A percentile compares a stretch with the other conserved stretches of the same genome.
phyloP scores from a whole-genome alignment of 495 filamentous ascomycete genomes.

The Penicillium paradoxum region DNA sequence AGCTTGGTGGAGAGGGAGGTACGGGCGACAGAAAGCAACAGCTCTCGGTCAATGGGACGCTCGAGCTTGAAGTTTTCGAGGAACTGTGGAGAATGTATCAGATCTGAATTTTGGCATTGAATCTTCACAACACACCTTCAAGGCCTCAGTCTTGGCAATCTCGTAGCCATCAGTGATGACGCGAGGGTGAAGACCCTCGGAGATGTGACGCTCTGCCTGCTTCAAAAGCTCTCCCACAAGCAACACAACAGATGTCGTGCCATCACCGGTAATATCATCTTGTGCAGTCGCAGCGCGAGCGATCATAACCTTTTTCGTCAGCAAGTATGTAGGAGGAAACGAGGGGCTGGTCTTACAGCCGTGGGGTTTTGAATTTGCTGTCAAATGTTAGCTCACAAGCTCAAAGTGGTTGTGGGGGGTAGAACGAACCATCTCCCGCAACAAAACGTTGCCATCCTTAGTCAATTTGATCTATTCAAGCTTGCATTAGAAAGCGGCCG shows the following conservation, averaged over 20 bases:
- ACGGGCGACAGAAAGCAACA: conserved; percentile 86
- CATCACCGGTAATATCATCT: conserved; percentile 97
- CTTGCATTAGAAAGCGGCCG: conserved; percentile 11
- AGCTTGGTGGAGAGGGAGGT: conserved; percentile 95
- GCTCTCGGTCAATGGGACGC: conserved; percentile 83
- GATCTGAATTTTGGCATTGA: neutral
- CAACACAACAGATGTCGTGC: conserved; percentile 93
- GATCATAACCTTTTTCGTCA: conserved; percentile 75
- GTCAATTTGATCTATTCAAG: conserved; percentile 86
- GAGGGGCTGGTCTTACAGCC: conserved; percentile 52
- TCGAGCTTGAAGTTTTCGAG: conserved; percentile 89
- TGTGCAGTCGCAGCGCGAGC: conserved; percentile 95
- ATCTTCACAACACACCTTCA: conserved; percentile 55
- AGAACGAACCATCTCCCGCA: conserved; percentile 85
- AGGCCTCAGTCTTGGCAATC: conserved; percentile 85
- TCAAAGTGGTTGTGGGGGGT: neutral
- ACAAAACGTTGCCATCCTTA: conserved; percentile 94
- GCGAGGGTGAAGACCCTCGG: conserved; percentile 89
- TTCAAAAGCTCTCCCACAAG: conserved; percentile 95
- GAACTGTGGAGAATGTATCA: conserved; percentile 55
- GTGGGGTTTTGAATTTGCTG: conserved; percentile 82
- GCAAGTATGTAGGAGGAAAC: conserved; percentile 13
- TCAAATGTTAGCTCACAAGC: conserved; percentile 30
- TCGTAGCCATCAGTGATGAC: conserved; percentile 98
- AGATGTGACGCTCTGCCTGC: conserved; percentile 91